Evolutionary conservation across 2,329 filamentous ascomycete species (phyloP), one percentile per base, ranked within the genome.

Genomic region (Talaromyces marneffei): DNA sequence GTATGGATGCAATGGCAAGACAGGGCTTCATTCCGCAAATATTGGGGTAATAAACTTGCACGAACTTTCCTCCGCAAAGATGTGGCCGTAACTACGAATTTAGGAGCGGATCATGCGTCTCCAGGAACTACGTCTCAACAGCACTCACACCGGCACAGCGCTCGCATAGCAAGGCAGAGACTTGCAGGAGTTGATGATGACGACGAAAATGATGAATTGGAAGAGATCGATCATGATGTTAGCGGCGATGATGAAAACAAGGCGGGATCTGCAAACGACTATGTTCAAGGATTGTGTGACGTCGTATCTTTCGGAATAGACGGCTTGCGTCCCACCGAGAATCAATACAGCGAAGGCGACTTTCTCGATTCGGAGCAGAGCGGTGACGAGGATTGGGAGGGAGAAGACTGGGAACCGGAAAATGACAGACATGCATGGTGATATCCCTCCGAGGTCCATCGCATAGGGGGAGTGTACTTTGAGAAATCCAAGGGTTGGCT

Each of bases 1-100:
- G 79, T 97, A 53, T 86, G 92, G 69, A 87, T 89, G 27, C 80
- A 81, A 10, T 96, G 92, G 90, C 87, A 91, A 64, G 85, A 91
- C 70, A 85, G 93, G 44, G 89, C 89, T 18, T 82, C 83, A n/a
- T 87, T 97, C 69, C 85, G 92, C 40, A 85, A 88, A 66, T 84
- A 85, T 65, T 96, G 92, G 90, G 86, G 86, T 55, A 80, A 83
- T n/a, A 86, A 82, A 64, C 78, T 97, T 57, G 83, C 86, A 60
- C 80, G 79, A 12, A 71, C 75, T 0, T 81, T 80, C 57, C 66
- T 78, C 16, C 69, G 77, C 37, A 68, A 63, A n/a, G 70, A 69
- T 10, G n/a, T n/a, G 7, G 48, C 48, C n/a, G 29, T 23, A n/a
- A 52, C 16, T 2, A 20, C 29, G 48, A 29, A 33, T 20, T 16